Conservation (phyloP, 2,329 filamentous ascomycete genomes). For the Elsinoe arachidis region DNA sequence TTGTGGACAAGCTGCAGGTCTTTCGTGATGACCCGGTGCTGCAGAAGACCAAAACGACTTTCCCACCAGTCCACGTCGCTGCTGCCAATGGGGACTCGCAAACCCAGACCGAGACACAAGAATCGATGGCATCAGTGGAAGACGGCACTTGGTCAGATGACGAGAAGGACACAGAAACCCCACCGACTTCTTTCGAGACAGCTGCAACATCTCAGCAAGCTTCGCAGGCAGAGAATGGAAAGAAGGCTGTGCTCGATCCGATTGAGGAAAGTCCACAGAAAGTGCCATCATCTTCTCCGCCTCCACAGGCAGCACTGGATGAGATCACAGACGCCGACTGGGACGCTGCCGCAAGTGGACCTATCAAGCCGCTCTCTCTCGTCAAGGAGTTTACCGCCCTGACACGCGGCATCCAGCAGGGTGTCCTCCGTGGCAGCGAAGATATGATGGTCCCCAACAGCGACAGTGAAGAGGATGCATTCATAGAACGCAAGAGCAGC, state of each 20-base stretch:
- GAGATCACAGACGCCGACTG: constrained; percentile 11
- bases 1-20: constrained; percentile 16
- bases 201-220: neutral
- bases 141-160: constrained; percentile 13
- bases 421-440: constrained; percentile 35
- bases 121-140: constrained; percentile 8
- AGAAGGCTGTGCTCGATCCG: neutral
- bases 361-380: constrained; percentile 10
- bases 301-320: neutral
- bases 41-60: constrained; percentile 16
- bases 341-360: neutral
- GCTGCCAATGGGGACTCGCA: constrained; percentile 18
- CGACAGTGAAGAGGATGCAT: constrained; percentile 29
- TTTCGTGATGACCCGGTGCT: constrained; percentile 15
- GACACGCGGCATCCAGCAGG: neutral
- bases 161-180: constrained; percentile 16
- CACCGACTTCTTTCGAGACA: constrained; percentile 21
- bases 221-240: neutral
- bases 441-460: constrained; percentile 40
- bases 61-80: constrained; percentile 20
- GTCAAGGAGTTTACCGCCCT: neutral
- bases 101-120: constrained; percentile 16
- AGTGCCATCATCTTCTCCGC: neutral
- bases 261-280: constrained; percentile 6
- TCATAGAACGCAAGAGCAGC: neutral